Base-by-base conservation (phyloP, 2,329 filamentous ascomycete species). In the Sporothrix protearum region DNA sequence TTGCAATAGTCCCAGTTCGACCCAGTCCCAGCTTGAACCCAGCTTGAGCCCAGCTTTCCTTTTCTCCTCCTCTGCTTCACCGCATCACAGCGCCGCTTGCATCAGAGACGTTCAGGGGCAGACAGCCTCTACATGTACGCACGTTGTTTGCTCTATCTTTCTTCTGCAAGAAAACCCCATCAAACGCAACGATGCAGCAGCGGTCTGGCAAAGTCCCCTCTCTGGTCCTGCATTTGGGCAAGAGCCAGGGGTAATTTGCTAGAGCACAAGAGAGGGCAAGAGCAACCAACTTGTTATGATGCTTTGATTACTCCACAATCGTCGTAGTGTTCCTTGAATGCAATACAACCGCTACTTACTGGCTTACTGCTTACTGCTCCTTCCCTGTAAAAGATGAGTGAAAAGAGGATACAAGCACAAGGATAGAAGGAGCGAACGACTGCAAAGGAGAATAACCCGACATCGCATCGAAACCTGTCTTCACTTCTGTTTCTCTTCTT, bases 81-180 rank as follows among this genome's bases (percentile, higher is more conserved):
- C 64, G 47, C 64, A 53, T 68, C 64, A 68, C 39, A 68, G 64
- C 64, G 47, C 45, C 42, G 45, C 39, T 53, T 33, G 42, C 49
- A n/a, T 30, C 30, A 33, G 45, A 47, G 63, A 47, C 42, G 30
- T 22, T 39, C 55, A 61, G 55, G 55, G 55, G 30, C 55, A 61
- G 19, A 61, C 55, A 61, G 57, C 57, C 57, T 63, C 19, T 51
- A 28, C 3, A 9, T 19, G 47, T 49, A 22, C 57, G 36, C 42
- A n/a, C 25, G 3, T 16, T 22, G 16, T 49, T 49, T 33, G 63
- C 42, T 49, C 42, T 42, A 45, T 33, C n/a, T 36, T 39, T 39
- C n/a, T 28, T n/a, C 55, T 61, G 57, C 57, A 63, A 33, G 57
- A 63, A 47, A 47, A 25, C n/a, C 57, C 36, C 59, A 45, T 64